phyloP scores from a whole-genome alignment of 164 flowering plant genomes.

The Kalanchoe fedtschenkoi region DNA sequence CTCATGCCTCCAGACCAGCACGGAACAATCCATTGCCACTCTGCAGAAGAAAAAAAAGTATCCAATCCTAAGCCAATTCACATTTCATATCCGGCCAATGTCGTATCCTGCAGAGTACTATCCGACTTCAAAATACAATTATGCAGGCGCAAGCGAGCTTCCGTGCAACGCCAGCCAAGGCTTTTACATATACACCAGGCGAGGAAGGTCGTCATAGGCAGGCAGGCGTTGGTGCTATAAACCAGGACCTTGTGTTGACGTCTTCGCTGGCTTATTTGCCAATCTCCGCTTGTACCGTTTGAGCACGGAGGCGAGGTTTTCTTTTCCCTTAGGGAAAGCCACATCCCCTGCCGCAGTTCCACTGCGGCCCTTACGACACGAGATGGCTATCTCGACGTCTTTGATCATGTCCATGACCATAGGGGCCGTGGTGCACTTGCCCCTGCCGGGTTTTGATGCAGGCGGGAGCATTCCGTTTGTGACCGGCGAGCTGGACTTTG shows the following conservation, averaged over 20 bases:
- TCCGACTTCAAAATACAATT: neutral
- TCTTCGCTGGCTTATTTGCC: conserved; percentile 28
- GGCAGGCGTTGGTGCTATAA: conserved; percentile 9
- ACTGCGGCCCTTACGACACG: conserved; percentile 72
- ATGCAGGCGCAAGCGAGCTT: neutral
- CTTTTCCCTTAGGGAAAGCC: conserved; percentile 96
- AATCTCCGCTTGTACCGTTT: conserved; percentile 80
- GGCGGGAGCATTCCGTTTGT: conserved; percentile 55
- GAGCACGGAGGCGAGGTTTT: conserved; percentile 88
- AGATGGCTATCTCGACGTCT: conserved; percentile 86
- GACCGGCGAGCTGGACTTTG: conserved; percentile 31
- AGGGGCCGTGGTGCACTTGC: conserved; percentile 62
- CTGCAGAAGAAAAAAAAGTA: neutral
- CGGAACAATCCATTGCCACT: too few relatives aligned
- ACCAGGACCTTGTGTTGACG: conserved; percentile 19
- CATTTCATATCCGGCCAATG: neutral
- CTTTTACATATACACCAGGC: neutral
- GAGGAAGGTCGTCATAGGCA: neutral
- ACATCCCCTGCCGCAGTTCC: conserved; percentile 98
- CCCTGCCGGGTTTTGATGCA: conserved; percentile 37
- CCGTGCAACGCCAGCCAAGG: neutral
- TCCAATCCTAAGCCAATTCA: neutral
- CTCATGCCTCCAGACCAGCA: too few relatives aligned
- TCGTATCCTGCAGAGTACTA: neutral
- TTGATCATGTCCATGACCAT: conserved; percentile 60